A percentile compares a stretch with the other conserved stretches of the same genome.
Conservation (phyloP, 495 filamentous ascomycete genomes). For the Aspergillus heteromorphus region DNA sequence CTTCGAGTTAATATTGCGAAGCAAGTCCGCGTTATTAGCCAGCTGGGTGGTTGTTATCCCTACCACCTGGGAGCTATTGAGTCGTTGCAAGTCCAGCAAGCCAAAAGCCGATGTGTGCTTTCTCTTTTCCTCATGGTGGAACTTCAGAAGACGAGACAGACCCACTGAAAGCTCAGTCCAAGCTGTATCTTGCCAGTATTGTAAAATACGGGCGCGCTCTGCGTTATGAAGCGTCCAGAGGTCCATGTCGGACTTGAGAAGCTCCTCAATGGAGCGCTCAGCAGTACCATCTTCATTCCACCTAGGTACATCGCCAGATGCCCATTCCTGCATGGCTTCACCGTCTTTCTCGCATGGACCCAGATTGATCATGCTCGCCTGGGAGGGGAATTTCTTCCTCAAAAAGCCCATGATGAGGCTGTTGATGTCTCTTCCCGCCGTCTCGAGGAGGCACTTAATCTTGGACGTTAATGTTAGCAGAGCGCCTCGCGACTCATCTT, state of each 20-base stretch:
- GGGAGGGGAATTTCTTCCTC: not conserved
- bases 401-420: not conserved
- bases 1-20: constrained; percentile 8
- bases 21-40: constrained; percentile 20
- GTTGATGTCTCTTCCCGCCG: not conserved
- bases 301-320: constrained; percentile 1
- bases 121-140: not conserved
- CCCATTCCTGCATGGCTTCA: not conserved
- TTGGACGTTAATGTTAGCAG: not conserved
- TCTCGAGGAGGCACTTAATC: not conserved
- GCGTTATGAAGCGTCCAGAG: constrained; percentile 14
- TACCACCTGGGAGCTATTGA: constrained; percentile 16
- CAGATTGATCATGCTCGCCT: not conserved
- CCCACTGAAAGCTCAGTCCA: not conserved
- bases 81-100: not conserved
- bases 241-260: not conserved
- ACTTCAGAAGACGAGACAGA: not conserved
- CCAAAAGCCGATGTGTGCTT: not conserved
- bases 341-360: not conserved
- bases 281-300: not conserved
- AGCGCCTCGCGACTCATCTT: not conserved
- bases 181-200: constrained; percentile 7
- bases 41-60: constrained; percentile 32
- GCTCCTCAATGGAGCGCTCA: constrained; percentile 5
- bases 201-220: constrained; percentile 12